These are phyloP conservation scores for Grifola frondosa DNA, from an alignment of 1,284 basidiomycete genomes.

Conservation along the genomic window DNA sequence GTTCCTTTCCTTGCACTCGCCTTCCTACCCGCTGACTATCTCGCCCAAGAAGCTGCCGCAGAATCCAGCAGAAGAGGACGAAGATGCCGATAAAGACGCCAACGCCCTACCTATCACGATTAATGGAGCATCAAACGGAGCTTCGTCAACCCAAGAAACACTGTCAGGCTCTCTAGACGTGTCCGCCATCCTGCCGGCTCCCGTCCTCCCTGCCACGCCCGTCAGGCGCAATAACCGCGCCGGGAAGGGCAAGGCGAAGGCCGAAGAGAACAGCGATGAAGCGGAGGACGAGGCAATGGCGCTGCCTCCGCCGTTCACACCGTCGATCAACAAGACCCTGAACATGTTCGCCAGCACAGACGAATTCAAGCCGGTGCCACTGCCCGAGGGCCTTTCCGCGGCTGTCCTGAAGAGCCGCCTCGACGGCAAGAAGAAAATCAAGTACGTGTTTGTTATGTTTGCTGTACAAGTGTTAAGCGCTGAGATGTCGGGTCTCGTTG, in stretches of 20 bases:
- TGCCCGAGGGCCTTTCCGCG: slow-evolving; percentile 65
- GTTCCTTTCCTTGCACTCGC: slow-evolving; percentile 67
- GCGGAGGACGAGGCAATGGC: slow-evolving; percentile 15
- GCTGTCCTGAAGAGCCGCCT: slow-evolving; percentile 63
- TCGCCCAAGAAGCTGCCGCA: slow-evolving; percentile 54
- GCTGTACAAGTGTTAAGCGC: slow-evolving; percentile 2
- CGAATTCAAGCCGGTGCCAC: slow-evolving; percentile 31
- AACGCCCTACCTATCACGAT: background rate
- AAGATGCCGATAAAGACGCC: slow-evolving; percentile 16
- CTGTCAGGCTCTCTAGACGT: slow-evolving; percentile 15
- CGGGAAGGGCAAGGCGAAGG: slow-evolving; percentile 14
- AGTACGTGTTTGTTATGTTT: slow-evolving; percentile 46
- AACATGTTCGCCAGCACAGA: slow-evolving; percentile 25
- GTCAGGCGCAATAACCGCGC: too few relatives aligned
- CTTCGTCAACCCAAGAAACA: background rate
- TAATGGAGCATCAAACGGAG: slow-evolving; percentile 1
- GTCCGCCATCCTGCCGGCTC: slow-evolving; percentile 25
- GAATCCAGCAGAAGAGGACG: slow-evolving; percentile 29
- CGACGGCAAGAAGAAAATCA: slow-evolving; percentile 80
- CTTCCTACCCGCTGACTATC: slow-evolving; percentile 45
- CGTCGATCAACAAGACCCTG: slow-evolving; percentile 59
- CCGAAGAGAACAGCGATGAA: slow-evolving; percentile 5
- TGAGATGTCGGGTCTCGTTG: slow-evolving; percentile 2
- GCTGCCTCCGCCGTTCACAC: slow-evolving; percentile 64
- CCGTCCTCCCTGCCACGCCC: slow-evolving; percentile 13